Evolutionary conservation across 2,329 filamentous ascomycete genomes (phyloP).

Genomic region (Cladosporium colombiae): DNA sequence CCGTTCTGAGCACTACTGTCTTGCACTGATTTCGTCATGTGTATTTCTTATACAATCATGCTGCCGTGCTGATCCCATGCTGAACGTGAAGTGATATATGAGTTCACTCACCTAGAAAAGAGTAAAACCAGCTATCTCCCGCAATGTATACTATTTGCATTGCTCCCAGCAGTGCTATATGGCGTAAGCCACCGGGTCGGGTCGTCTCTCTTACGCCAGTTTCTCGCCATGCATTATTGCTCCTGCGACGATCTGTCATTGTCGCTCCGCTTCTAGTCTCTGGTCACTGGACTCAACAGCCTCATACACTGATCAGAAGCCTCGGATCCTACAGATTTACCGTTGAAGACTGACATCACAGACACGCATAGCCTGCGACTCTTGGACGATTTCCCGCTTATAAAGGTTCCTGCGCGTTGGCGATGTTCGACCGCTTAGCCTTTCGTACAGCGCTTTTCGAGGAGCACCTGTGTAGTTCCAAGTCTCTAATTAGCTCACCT

Average conservation of each 20-base stretch:
- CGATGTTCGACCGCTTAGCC: not conserved
- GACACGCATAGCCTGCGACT: not conserved
- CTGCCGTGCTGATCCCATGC: not conserved
- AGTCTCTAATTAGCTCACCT: not conserved
- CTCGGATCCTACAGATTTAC: not conserved
- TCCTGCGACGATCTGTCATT: not conserved
- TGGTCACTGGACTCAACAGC: not conserved
- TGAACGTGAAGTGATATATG: not conserved
- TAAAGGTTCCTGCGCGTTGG: not conserved
- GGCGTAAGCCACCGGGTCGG: not conserved
- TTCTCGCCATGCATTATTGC: not conserved
- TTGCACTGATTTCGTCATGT: not conserved
- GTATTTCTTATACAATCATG: not conserved
- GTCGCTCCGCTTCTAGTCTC: not conserved
- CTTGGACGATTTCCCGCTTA: not conserved
- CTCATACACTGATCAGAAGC: not conserved
- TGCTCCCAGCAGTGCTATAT: too few relatives aligned
- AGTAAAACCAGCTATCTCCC: not conserved
- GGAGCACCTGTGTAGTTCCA: not conserved
- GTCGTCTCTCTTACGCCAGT: not conserved
- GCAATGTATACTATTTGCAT: not conserved
- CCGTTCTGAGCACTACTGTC: not conserved
- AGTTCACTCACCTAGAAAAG: not conserved
- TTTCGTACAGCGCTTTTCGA: not conserved
- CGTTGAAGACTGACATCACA: not conserved